Conservation (phyloP, 2,329 filamentous ascomycete genomes). For the Xylaria sp. region DNA sequence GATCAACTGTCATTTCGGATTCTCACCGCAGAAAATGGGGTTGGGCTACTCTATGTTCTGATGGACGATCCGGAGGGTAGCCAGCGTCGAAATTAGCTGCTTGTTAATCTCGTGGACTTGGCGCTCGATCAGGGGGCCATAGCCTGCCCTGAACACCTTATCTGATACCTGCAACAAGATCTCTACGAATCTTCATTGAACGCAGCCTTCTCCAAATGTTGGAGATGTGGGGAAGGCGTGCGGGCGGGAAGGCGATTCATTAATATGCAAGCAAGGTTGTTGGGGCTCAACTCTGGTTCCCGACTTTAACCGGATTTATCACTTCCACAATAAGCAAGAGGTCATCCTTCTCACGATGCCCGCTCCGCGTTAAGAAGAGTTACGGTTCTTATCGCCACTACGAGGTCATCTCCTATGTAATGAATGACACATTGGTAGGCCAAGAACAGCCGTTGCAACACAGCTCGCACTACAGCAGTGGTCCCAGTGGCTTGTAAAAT, state of each 20-base stretch:
- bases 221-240: slow-evolving; percentile 27
- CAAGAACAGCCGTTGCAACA: neutral
- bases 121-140: neutral
- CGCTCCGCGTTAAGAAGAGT: slow-evolving; percentile 18
- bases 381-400: slow-evolving; percentile 2
- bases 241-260: slow-evolving; percentile 23
- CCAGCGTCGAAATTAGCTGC: slow-evolving; percentile 10
- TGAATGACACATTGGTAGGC: slow-evolving; percentile 2
- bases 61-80: neutral
- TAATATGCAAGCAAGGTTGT: slow-evolving; percentile 29
- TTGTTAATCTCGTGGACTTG: slow-evolving; percentile 14
- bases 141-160: slow-evolving; percentile 10
- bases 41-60: neutral
- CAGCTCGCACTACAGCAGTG: neutral
- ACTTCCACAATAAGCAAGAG: slow-evolving; percentile 33
- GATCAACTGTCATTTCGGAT: slow-evolving; percentile 11
- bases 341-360: slow-evolving; percentile 18
- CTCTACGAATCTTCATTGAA: slow-evolving; percentile 21
- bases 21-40: slow-evolving; percentile 8
- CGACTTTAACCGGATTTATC: slow-evolving; percentile 38
- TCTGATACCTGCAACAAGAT: slow-evolving; percentile 21
- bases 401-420: neutral
- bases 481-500: slow-evolving; percentile 12
- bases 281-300: slow-evolving; percentile 29
- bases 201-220: slow-evolving; percentile 30